Evolutionary conservation across 192 early-diverging fungal genomes (phyloP).

Genomic region (Spizellomyces sp.): DNA sequence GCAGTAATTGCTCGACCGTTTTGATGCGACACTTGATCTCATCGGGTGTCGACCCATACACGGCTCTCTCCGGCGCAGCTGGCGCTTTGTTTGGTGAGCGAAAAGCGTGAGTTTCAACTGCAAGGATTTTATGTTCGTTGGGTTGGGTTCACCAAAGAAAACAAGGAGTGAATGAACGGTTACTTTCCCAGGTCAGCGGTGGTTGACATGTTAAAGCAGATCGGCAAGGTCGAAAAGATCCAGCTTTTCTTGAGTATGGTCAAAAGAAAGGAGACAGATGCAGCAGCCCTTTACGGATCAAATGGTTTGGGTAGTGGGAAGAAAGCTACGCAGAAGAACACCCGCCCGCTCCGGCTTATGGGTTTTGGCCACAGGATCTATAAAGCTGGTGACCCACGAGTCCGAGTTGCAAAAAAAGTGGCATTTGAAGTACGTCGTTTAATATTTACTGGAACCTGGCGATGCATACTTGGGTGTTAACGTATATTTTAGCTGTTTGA

Average conservation of each 20-base stretch:
- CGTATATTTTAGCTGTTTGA: slow-evolving; percentile 51
- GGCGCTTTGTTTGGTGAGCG: slow-evolving; percentile 69
- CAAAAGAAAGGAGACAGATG: slow-evolving; percentile 47
- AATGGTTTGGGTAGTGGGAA: neutral
- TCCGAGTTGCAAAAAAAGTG: slow-evolving; percentile 53
- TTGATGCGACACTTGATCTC: slow-evolving; percentile 71
- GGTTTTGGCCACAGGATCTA: slow-evolving; percentile 68
- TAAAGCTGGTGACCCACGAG: slow-evolving; percentile 64
- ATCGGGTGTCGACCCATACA: slow-evolving; percentile 66
- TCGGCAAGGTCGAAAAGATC: slow-evolving; percentile 62
- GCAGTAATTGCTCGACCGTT: slow-evolving; percentile 55
- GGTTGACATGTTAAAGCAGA: slow-evolving; percentile 63
- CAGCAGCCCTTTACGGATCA: neutral
- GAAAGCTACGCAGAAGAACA: slow-evolving; percentile 2
- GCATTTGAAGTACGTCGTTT: slow-evolving; percentile 49
- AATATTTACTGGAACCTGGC: too few relatives aligned
- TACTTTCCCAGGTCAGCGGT: slow-evolving; percentile 30
- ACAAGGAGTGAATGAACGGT: neutral
- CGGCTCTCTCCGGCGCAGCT: slow-evolving; percentile 58
- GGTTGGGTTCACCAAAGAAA: neutral
- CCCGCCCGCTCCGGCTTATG: slow-evolving; percentile 51
- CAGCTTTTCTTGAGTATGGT: slow-evolving; percentile 58
- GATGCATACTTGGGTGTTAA: too few relatives aligned
- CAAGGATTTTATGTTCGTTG: neutral
- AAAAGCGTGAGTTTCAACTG: slow-evolving; percentile 43